phyloP scores from a whole-genome alignment of 1,139 yeast species.

The Nakaseomyces nivariensis region DNA sequence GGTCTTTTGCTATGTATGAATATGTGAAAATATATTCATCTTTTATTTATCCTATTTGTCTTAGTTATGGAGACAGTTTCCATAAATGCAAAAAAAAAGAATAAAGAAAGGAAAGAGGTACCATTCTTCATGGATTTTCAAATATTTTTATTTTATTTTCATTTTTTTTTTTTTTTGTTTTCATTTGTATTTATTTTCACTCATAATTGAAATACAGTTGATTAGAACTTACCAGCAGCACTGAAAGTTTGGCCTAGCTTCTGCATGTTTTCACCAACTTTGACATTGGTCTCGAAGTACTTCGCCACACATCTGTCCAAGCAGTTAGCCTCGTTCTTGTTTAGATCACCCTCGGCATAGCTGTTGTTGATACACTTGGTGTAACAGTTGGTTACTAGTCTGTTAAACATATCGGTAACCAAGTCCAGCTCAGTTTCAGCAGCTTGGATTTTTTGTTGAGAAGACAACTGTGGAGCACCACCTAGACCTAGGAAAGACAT shows the following conservation, averaged over 20 bases:
- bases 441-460: slow-evolving; percentile 70
- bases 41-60: too few relatives aligned
- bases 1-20: neutral
- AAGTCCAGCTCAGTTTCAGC: slow-evolving; percentile 89
- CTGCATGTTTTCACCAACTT: slow-evolving; percentile 90
- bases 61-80: too few relatives aligned
- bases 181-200: too few relatives aligned
- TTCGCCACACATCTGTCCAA: slow-evolving; percentile 96
- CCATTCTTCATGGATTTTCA: too few relatives aligned
- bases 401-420: slow-evolving; percentile 96
- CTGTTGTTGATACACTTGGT: slow-evolving; percentile 62
- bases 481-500: slow-evolving; percentile 85
- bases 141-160: neutral
- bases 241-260: slow-evolving; percentile 47
- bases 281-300: slow-evolving; percentile 90
- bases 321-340: slow-evolving; percentile 81
- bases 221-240: slow-evolving; percentile 30
- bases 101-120: too few relatives aligned
- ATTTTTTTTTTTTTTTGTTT: neutral
- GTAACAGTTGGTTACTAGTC: slow-evolving; percentile 75
- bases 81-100: too few relatives aligned
- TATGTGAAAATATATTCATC: neutral
- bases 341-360: slow-evolving; percentile 69
- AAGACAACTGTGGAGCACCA: slow-evolving; percentile 62
- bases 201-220: neutral